Evolutionary conservation across 1,139 yeast genomes (phyloP).

Genomic region (Debaryomycetaceae sp.): DNA sequence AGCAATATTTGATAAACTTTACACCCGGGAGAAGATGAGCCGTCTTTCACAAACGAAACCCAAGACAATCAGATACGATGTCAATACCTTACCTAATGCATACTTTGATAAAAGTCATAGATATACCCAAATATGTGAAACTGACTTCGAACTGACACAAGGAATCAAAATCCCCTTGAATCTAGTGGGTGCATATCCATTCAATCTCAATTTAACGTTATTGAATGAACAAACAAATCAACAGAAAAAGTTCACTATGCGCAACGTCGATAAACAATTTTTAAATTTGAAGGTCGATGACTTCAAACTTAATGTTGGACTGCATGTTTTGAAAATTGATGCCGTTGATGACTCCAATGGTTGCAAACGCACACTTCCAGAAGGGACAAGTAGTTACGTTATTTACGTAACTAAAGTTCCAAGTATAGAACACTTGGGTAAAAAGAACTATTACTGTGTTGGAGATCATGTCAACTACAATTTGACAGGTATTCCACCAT

Average conservation of each 20-base stretch:
- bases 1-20: constrained; percentile 64
- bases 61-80: constrained; percentile 55
- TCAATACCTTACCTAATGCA: constrained; percentile 60
- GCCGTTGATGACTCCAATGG: constrained; percentile 68
- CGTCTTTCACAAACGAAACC: constrained; percentile 22
- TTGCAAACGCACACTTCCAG: constrained; percentile 50
- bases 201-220: constrained; percentile 50
- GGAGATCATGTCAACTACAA: constrained; percentile 85
- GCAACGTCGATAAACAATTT: constrained; percentile 13
- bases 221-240: constrained; percentile 34
- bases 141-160: constrained; percentile 27
- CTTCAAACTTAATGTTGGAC: constrained; percentile 29
- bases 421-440: constrained; percentile 43
- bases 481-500: constrained; percentile 78
- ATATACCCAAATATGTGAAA: constrained; percentile 57
- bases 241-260: constrained; percentile 11
- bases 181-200: constrained; percentile 64
- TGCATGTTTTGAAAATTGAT: constrained; percentile 56
- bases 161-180: constrained; percentile 52
- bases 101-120: constrained; percentile 46
- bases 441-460: constrained; percentile 65
- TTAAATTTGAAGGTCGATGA: constrained; percentile 13
- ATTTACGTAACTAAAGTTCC: constrained; percentile 77
- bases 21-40: constrained; percentile 45
- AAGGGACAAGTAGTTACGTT: constrained; percentile 31